Evolutionary conservation across 2,329 filamentous ascomycete genomes (phyloP), one percentile per base, ranked within the genome.

Genomic region (Mariannaea elegans): DNA sequence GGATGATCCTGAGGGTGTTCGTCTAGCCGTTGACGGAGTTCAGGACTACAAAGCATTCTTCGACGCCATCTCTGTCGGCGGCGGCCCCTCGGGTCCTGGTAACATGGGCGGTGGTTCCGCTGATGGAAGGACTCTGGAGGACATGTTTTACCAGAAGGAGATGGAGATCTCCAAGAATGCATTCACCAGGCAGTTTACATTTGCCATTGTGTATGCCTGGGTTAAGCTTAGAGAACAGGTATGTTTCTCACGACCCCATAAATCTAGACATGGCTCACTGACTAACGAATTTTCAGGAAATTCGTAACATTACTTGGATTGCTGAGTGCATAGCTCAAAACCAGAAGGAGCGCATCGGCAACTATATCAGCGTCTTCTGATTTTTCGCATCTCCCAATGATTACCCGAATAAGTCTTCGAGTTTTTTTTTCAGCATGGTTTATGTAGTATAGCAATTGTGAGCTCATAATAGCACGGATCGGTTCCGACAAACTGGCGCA

Each of bases 301-400:
- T 98, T 72, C 91, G 95, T 67, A 99, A 99, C 80, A 97, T 99
- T 73, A 98, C 95, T 50, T 99, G 95, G 95, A 99, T 99, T 77
- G 91, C 95, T 19, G 95, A 99, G 80, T 99, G 95, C 81, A 99
- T 99, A 85, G 95, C 95, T 56, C 95, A 99, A 81, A 97, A 97
- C 82, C 95, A 99, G 80, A 99, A 99, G 83, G 95, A 99, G 79
- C 88, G 95, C 75, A 98, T 99, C 76, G 91, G 92, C 71, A 99
- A 98, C 81, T 99, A 97, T 80, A 99, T 99, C 77, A 97, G 93
- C 79, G 95, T 98, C 63, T 97, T 99, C 80, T 97, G 80, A 85
- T 69, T 64, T 62, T 58, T 51, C 53, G 29, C 57, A 65, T 64
- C 57, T 57, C 54, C 39, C 55, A 65, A 62, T 62, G 65, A 52